Conservation (phyloP, 23 red algal species). For the Gracilaria caudata region DNA sequence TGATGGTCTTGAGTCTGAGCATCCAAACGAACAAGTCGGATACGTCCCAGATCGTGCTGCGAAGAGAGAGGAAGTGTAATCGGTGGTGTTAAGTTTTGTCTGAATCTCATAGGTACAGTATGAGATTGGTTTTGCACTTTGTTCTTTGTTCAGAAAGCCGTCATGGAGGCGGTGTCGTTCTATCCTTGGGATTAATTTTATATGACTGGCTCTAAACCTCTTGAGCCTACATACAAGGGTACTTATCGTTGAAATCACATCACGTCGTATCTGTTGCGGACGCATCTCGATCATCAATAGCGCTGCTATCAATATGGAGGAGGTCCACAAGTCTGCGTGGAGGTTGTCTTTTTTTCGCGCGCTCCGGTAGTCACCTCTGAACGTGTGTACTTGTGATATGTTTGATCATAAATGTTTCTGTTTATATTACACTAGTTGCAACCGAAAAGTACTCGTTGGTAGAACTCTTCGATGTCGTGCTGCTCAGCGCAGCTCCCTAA, state of each 20-base stretch:
- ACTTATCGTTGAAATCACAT: background rate
- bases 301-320: background rate
- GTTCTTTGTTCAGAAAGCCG: too few relatives aligned
- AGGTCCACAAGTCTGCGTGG: background rate
- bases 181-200: background rate
- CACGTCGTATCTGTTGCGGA: background rate
- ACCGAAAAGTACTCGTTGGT: background rate
- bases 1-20: conserved; percentile 42
- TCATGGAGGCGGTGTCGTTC: background rate
- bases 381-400: background rate
- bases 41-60: conserved; percentile 60
- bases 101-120: background rate
- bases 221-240: background rate
- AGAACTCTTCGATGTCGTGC: background rate
- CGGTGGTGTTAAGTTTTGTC: background rate
- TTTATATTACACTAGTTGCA: background rate
- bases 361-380: background rate
- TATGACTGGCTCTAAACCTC: background rate
- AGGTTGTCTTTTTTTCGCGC: conserved; percentile 14
- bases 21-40: conserved; percentile 44
- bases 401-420: conserved; percentile 10
- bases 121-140: background rate
- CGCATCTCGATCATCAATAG: background rate
- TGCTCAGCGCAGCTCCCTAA: background rate
- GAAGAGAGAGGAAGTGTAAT: conserved; percentile 40